Evolutionary conservation across 179 eudicot genomes (phyloP), one percentile per base, ranked within the genome.

Genomic region (Dionaea muscipula): DNA sequence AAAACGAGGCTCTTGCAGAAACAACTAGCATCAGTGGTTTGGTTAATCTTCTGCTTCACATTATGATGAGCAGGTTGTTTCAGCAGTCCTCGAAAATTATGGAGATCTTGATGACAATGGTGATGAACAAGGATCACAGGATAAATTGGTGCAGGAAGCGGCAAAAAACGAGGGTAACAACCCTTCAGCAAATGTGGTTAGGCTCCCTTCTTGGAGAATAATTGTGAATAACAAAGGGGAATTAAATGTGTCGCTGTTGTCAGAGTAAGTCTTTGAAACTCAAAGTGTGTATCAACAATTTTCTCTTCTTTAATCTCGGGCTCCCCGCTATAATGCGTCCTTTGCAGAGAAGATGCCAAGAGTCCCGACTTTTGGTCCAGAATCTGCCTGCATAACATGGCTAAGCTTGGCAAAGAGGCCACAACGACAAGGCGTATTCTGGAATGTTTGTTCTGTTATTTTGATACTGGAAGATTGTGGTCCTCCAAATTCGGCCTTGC

Each of bases 341-440:
- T 35, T 59, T 57, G 18, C 83, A 93, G 99, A 71, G 95, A 85
- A 59, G 84, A 85, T 41, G 76, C 89, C 62, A 69, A 71, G 57
- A 76, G 72, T 61, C 91, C 90, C n/a, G 64, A 69, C 53, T 84
- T 78, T 67, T 93, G 99, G 99, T 85, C 99, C 44, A 80, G 87
- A 67, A 82, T 93, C 39, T 89, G 99, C 76, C 70, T 93, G 43
- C 71, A 78, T 52, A 93, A 93, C 73, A 93, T 93, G 99, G 96
- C 99, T 62, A 83, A 75, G 69, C 72, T 93, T 36, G 95, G 84
- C 58, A 89, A 80, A 71, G 99, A 93, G 71, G 94, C 85, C 14
- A 79, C 99, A 33, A 89, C 96, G 61, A 80, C 81, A 69, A 84
- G 99, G 47, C 96, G 90, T 54, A 85, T 89, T 39, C 68, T 89